These are phyloP conservation scores for Sclerotinia sclerotiorum DNA, from an alignment of 2,329 filamentous ascomycete genomes.

Conservation along the genomic window DNA sequence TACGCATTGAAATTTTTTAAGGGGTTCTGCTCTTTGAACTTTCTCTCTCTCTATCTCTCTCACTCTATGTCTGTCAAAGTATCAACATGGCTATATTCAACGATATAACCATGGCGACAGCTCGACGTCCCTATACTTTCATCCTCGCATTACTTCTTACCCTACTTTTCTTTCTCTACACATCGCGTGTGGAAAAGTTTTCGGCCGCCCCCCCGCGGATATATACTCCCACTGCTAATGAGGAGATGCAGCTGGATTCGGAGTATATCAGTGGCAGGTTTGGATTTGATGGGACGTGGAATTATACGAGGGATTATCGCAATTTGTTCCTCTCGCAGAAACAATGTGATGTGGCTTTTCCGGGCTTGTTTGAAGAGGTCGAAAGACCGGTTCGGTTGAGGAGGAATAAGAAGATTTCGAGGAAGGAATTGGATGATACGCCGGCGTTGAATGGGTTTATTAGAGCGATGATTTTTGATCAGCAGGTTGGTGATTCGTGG, in stretches of 20 bases:
- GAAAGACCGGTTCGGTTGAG: slow-evolving; percentile 23
- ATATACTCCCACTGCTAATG: neutral
- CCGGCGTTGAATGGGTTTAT: slow-evolving; percentile 19
- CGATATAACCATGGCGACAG: neutral
- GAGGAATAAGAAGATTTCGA: slow-evolving; percentile 4
- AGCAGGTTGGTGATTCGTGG: slow-evolving; percentile 23
- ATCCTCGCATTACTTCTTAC: slow-evolving; percentile 4
- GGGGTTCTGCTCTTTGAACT: neutral
- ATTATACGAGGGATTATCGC: slow-evolving; percentile 18
- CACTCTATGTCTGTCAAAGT: neutral
- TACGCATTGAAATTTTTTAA: neutral
- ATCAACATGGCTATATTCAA: slow-evolving; percentile 7
- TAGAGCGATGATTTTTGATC: slow-evolving; percentile 20
- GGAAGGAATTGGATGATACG: slow-evolving; percentile 20
- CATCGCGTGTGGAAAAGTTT: neutral
- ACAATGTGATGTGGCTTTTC: slow-evolving; percentile 26
- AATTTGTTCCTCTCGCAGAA: slow-evolving; percentile 19
- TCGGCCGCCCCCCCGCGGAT: neutral
- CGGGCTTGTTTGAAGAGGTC: slow-evolving; percentile 27
- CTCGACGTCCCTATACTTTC: neutral
- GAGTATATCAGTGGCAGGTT: neutral
- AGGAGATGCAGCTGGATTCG: neutral
- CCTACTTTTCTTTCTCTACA: neutral
- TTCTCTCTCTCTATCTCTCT: neutral
- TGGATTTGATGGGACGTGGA: slow-evolving; percentile 16